These are phyloP conservation scores for Colletotrichum noveboracense DNA, from an alignment of 2,329 filamentous ascomycete species.

Conservation along the genomic window DNA sequence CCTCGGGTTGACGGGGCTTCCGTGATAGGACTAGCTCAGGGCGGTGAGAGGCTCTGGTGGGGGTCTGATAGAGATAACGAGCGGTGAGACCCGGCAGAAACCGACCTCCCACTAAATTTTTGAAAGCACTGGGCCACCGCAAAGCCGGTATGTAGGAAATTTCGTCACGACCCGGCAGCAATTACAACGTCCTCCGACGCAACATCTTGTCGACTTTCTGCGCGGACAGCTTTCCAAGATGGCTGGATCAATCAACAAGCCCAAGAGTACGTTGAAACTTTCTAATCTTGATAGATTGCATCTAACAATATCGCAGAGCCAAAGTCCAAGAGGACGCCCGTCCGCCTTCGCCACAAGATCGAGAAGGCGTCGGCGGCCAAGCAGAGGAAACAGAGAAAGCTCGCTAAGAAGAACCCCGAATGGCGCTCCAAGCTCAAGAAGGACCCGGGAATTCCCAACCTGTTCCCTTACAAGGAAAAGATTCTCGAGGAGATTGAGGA, in stretches of 20 bases:
- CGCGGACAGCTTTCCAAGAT: constrained; percentile 35
- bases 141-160: constrained; percentile 6
- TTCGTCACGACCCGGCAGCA: constrained; percentile 6
- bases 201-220: neutral
- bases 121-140: constrained; percentile 8
- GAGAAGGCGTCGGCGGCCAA: constrained; percentile 90
- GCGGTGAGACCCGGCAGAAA: constrained; percentile 21
- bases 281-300: neutral
- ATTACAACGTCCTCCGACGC: neutral
- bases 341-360: constrained; percentile 93
- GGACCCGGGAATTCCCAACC: constrained; percentile 95
- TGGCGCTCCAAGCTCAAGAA: constrained; percentile 96
- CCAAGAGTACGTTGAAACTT: constrained; percentile 50
- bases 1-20: constrained; percentile 6
- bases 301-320: constrained; percentile 67
- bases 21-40: neutral
- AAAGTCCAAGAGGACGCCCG: constrained; percentile 89
- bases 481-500: constrained; percentile 95
- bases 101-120: constrained; percentile 25
- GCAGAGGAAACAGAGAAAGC: constrained; percentile 87
- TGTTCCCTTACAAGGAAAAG: constrained; percentile 98
- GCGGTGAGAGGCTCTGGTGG: constrained; percentile 11
- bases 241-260: constrained; percentile 61
- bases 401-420: constrained; percentile 95
- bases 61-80: neutral